phyloP scores from a whole-genome alignment of 2,329 filamentous ascomycete genomes.

The Fusarium coffeatum region DNA sequence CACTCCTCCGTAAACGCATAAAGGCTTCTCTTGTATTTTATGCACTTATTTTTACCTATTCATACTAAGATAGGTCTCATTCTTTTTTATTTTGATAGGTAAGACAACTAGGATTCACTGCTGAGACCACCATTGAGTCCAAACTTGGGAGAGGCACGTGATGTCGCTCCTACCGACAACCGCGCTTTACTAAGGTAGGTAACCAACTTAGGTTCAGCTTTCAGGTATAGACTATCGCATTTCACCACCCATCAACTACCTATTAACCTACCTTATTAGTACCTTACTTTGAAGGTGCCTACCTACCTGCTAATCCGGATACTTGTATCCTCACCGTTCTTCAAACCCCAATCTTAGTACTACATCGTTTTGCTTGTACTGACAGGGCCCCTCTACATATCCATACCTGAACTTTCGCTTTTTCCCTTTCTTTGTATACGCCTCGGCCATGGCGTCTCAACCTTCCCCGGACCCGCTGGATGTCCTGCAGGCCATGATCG shows the following conservation, averaged over 20 bases:
- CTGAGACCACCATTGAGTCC: slow-evolving; percentile 9
- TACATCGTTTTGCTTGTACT: neutral
- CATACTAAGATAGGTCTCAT: neutral
- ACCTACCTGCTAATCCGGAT: neutral
- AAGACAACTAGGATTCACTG: neutral
- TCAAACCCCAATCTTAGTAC: slow-evolving; percentile 1
- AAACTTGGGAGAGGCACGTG: slow-evolving; percentile 34
- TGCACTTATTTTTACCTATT: neutral
- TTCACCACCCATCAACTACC: slow-evolving; percentile 7
- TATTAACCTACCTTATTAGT: neutral
- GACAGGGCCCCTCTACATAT: neutral
- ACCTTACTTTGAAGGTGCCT: neutral
- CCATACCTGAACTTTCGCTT: neutral
- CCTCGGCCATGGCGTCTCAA: slow-evolving; percentile 48
- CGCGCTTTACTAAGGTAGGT: neutral
- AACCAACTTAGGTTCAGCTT: slow-evolving; percentile 10
- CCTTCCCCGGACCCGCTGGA: slow-evolving; percentile 57
- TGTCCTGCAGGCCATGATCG: slow-evolving; percentile 64
- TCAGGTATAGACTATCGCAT: neutral
- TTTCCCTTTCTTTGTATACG: neutral
- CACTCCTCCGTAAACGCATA: neutral
- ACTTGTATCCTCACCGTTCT: slow-evolving; percentile 1
- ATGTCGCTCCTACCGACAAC: slow-evolving; percentile 12
- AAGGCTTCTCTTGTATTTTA: neutral
- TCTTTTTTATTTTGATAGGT: neutral